A percentile compares a stretch with the other conserved stretches of the same genome.
These are phyloP conservation scores for Triticum aestivum DNA, from an alignment of 176 grass and related monocot species.

Conservation along the genomic window IWGSC_CS_RefSeq_v2.1 NC_057812.1:142519338-142519837, in stretches of 20 bases:
- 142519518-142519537: neutral
- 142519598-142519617: neutral
- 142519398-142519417: neutral
- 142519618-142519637: neutral
- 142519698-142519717: neutral
- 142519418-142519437: too few species aligned
- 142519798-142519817: slow-evolving; percentile 37
- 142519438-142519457: too few species aligned
- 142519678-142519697: neutral
- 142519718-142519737: neutral
- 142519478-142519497: too few species aligned
- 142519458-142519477: too few species aligned
- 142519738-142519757: neutral
- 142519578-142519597: neutral
- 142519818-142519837: slow-evolving; percentile 98
- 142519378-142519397: neutral
- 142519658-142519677: neutral
- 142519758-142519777: neutral
- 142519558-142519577: neutral
- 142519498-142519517: too few species aligned
- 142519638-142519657: neutral
- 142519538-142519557: neutral
- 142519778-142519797: neutral
- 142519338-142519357: neutral
- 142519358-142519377: neutral